Evolutionary conservation across 352 stramenopile species (phyloP), one percentile per base, ranked within the genome.

Genomic region (Albugo candida): DNA sequence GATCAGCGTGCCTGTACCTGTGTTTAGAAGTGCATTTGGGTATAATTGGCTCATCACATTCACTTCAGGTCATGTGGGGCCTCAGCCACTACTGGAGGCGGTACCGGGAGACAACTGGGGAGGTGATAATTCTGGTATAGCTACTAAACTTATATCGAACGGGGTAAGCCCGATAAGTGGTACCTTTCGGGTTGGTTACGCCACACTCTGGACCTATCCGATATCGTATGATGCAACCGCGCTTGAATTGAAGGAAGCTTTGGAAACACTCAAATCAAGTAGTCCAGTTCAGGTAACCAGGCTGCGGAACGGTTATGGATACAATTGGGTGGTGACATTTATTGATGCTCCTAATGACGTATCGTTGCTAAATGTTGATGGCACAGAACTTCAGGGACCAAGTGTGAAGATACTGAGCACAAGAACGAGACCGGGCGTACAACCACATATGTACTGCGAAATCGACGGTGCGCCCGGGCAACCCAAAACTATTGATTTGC

Each of bases 321-420:
- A 83, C 64, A 96, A 96, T 51, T 98, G 92, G 81, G 56, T 94
- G 36, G 69, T 98, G 20, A 96, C 78, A 11, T 98, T 98, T 60
- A 16, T 94, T 11, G 81, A 94, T 13, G 57, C 92, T 17, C 82
- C 70, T 21, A 66, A 63, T 41, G 68, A 93, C 12, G 58, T 94
- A 10, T 71, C 66, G 11, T 51, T 94, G 5, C 63, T 97, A 12
- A 75, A 58, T n/a, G 70, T 95, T 0, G 85, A 97, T 52, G 86
- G 84, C 41, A 92, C 82, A 0, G 67, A 83, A 45, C 69, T 98
- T 0, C 93, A 92, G 49, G 92, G 93, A 5, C 81, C 88, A 3
- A 85, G 75, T 45, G 89, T 89, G 3, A 57, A 64, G 11, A 81
- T 93, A 18, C 71, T 68, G n/a, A 65, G 91, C 2, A 68, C 72